Evolutionary conservation across 2,329 filamentous ascomycete genomes (phyloP), one percentile per base, ranked within the genome.

Genomic region (Stagonosporopsis chrysanthemi): DNA sequence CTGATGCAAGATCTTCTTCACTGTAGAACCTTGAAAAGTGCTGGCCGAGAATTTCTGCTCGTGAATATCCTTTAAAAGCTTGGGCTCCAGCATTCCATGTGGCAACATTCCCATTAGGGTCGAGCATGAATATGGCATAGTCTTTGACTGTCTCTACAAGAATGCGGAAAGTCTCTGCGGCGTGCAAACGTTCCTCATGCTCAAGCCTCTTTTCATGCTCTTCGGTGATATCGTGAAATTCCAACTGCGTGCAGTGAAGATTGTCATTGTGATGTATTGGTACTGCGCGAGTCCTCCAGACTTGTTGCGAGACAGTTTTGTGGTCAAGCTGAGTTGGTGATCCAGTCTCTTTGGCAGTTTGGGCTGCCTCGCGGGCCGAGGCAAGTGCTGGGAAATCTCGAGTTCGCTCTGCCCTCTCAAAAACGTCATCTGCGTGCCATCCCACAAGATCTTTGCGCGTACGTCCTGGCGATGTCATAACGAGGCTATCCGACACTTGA

Each of bases 51-150:
- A 87, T 84, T 33, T 87, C 84, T 2, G 81, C 75, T 17, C 77
- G 71, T 1, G 66, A 79, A 66, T 85, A 87, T 2, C 84, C 84
- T 65, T 87, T 87, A 61, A 85, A 78, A 12, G 83, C 71, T 47
- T 82, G 76, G 0, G 84, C 84, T 2, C 84, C 84, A 0, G 78
- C 75, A 61, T 86, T 87, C 85, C 84, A 87, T 0, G 84, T 86
- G 1, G 79, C 79, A 15, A 87, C 80, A 62, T 81, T 75, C n/a
- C 85, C 85, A 3, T 76, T 71, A 0, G 82, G 79, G 49, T 86
- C 84, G 26, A 87, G 78, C 75, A 87, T 83, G 66, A 87, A 88
- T 58, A 88, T 88, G 55, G 85, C 85, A 63, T 86, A 87, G 59
- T 87, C 84, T 70, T 83, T 85, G 64, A 87, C 83, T 0, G 82